Conservation (phyloP, 495 filamentous ascomycete genomes). For the Xylaria castorea region DNA sequence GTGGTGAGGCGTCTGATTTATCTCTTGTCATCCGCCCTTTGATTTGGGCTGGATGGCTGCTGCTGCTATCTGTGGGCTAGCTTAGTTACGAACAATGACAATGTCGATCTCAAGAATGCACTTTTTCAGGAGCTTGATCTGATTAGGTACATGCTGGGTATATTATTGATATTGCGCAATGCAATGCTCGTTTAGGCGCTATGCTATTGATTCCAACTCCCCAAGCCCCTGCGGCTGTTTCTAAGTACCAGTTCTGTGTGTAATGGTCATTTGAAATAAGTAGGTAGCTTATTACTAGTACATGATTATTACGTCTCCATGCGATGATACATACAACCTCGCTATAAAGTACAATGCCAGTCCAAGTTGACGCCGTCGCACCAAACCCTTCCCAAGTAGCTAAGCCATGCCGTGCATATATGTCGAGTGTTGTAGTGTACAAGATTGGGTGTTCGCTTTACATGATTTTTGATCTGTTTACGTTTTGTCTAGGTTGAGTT, state of each 20-base stretch:
- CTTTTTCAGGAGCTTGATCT: background rate
- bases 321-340: background rate
- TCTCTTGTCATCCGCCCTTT: background rate
- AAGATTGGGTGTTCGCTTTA: conserved; percentile 10
- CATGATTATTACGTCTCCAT: conserved; percentile 13
- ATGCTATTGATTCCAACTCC: background rate
- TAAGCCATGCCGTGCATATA: background rate
- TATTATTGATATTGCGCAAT: background rate
- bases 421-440: conserved; percentile 7
- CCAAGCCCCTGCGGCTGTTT: background rate
- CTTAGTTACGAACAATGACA: background rate
- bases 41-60: background rate
- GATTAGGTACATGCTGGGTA: background rate
- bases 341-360: conserved; percentile 3
- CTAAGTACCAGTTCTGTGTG: background rate
- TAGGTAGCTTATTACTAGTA: conserved; percentile 4
- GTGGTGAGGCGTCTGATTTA: background rate
- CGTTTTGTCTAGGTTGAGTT: background rate
- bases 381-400: background rate
- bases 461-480: conserved; percentile 19
- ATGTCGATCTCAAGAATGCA: background rate
- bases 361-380: background rate
- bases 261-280: conserved; percentile 1
- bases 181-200: background rate
- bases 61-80: background rate